These are phyloP conservation scores for Epicoccum nigrum DNA, from an alignment of 2,329 filamentous ascomycete species.

Conservation along the genomic window DNA sequence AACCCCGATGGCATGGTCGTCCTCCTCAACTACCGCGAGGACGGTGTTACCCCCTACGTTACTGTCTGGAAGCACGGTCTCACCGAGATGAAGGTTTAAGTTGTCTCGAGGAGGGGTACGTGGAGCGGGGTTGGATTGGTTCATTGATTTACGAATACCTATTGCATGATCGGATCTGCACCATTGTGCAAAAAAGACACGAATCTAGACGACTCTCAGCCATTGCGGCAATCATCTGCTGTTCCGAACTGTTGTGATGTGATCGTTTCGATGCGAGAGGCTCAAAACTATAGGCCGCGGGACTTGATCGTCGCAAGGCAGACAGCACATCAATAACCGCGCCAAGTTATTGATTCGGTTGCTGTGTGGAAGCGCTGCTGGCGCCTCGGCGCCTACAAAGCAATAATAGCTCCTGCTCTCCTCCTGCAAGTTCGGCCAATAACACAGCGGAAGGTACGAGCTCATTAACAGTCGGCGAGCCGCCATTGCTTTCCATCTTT, in stretches of 20 bases:
- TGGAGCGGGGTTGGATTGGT: constrained; percentile 29
- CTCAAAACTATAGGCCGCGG: too few species aligned
- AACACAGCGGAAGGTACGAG: not conserved
- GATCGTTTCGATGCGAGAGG: too few species aligned
- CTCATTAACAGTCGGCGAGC: not conserved
- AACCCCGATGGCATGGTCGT: constrained; percentile 92
- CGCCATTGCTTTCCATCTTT: too few species aligned
- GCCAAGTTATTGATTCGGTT: not conserved
- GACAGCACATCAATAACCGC: not conserved
- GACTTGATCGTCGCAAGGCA: too few species aligned
- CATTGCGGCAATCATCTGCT: constrained; percentile 18
- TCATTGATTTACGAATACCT: constrained; percentile 46
- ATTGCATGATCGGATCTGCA: constrained; percentile 48
- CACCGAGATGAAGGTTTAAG: constrained; percentile 86
- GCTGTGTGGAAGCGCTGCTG: not conserved
- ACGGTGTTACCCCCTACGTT: constrained; percentile 88
- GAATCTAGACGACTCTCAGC: constrained; percentile 37
- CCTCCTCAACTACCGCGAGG: constrained; percentile 97
- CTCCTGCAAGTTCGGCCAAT: not conserved
- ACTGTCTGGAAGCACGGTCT: constrained; percentile 96
- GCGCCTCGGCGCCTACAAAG: constrained; percentile 7
- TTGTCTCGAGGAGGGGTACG: constrained; percentile 10
- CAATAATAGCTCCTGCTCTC: not conserved
- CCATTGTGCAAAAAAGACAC: constrained; percentile 43
- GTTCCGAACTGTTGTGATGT: not conserved